Evolutionary conservation across 2,329 filamentous ascomycete species (phyloP).

Genomic region (Diatrype stigma): DNA sequence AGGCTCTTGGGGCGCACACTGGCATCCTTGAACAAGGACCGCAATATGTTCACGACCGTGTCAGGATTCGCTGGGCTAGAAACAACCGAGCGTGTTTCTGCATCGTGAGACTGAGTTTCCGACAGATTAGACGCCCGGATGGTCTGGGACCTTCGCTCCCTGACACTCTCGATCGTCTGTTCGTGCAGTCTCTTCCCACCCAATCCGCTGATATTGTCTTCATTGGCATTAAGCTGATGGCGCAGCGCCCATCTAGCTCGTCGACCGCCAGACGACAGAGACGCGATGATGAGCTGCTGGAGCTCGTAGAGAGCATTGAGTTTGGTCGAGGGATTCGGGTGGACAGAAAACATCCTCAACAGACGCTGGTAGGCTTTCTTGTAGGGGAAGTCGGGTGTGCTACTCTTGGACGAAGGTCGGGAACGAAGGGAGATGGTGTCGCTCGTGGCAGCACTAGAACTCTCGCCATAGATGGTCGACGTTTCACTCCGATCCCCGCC

Average conservation of each 20-base stretch:
- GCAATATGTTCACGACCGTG: slow-evolving; percentile 62
- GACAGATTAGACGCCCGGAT: slow-evolving; percentile 36
- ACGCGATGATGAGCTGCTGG: slow-evolving; percentile 75
- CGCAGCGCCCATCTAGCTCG: slow-evolving; percentile 31
- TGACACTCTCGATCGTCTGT: slow-evolving; percentile 65
- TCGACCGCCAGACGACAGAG: slow-evolving; percentile 55
- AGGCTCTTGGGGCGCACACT: slow-evolving; percentile 72
- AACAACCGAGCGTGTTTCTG: slow-evolving; percentile 45
- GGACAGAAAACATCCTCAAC: slow-evolving; percentile 80
- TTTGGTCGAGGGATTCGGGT: slow-evolving; percentile 84
- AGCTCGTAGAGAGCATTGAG: slow-evolving; percentile 79
- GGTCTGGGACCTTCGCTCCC: slow-evolving; percentile 61
- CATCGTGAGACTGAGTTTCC: slow-evolving; percentile 35
- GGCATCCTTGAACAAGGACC: slow-evolving; percentile 62
- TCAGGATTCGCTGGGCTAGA: slow-evolving; percentile 55
- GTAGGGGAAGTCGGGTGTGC: slow-evolving; percentile 66
- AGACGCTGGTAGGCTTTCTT: slow-evolving; percentile 74
- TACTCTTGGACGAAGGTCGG: slow-evolving; percentile 28
- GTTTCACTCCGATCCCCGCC: slow-evolving; percentile 35
- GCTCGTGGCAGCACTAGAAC: slow-evolving; percentile 37
- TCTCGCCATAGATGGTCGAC: slow-evolving; percentile 31
- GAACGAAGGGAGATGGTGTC: slow-evolving; percentile 33
- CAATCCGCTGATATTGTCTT: slow-evolving; percentile 28
- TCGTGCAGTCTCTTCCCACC: slow-evolving; percentile 50
- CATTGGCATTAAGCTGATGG: slow-evolving; percentile 33